Conservation (phyloP, 257 asterid genomes). For the Gentiana macrophylla region DNA sequence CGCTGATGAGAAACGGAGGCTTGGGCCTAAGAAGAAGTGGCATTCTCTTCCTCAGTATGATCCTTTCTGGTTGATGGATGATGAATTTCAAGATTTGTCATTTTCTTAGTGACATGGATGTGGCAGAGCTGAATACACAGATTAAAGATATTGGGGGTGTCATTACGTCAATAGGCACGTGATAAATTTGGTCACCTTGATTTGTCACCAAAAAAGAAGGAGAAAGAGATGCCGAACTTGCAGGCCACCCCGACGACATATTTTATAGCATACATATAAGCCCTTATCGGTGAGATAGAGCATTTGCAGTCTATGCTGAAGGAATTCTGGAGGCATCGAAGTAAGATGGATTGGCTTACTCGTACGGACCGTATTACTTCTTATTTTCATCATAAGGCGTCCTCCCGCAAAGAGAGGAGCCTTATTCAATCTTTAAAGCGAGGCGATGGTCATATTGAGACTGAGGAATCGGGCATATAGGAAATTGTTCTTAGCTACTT, state of each 20-base stretch:
- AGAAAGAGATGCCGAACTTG: not conserved
- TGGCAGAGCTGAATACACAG: too few species aligned
- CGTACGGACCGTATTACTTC: not conserved
- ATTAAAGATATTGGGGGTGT: too few species aligned
- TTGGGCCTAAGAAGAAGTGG: not conserved
- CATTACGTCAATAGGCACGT: too few species aligned
- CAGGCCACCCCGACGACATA: not conserved
- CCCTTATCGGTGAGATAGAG: not conserved
- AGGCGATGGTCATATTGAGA: not conserved
- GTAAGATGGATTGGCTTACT: not conserved
- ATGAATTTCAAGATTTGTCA: not conserved
- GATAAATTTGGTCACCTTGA: too few species aligned
- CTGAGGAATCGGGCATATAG: too few species aligned
- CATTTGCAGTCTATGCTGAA: not conserved
- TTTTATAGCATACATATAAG: not conserved
- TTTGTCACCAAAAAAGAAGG: not conserved
- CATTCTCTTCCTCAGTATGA: not conserved
- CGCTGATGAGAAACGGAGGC: not conserved
- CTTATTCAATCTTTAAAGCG: not conserved
- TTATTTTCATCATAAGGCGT: not conserved
- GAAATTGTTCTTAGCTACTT: not conserved
- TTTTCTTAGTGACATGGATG: not conserved
- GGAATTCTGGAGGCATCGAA: not conserved
- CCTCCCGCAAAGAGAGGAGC: not conserved
- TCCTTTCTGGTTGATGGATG: not conserved